A percentile compares a stretch with the other conserved stretches of the same genome.
phyloP scores from a whole-genome alignment of 768 basidiomycete genomes.

The Leccinum barrowsii region DNA sequence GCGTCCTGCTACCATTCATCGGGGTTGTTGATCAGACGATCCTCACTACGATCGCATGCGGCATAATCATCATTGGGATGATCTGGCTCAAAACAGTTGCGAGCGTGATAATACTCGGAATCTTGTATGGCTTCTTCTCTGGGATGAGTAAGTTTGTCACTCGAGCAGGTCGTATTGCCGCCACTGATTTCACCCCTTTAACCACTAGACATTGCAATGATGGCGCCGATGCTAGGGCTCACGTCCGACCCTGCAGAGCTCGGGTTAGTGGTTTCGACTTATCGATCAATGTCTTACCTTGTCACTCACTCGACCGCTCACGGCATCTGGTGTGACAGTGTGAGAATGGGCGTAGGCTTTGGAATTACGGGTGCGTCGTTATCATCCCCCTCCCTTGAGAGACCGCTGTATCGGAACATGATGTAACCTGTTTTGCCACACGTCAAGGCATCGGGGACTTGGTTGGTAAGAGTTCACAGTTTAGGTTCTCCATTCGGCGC shows the following conservation, averaged over 20 bases:
- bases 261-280: constrained; percentile 32
- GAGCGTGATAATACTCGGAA: constrained; percentile 39
- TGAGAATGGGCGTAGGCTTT: constrained; percentile 47
- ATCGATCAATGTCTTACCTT: not conserved
- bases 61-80: constrained; percentile 41
- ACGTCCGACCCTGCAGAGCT: constrained; percentile 48
- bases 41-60: constrained; percentile 29
- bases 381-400: not conserved
- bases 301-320: not conserved
- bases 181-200: not conserved
- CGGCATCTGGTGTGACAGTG: constrained; percentile 10
- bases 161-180: not conserved
- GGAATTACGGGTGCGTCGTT: constrained; percentile 35
- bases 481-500: not conserved
- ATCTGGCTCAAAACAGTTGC: constrained; percentile 36
- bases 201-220: constrained; percentile 33
- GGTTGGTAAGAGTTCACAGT: constrained; percentile 11
- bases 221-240: constrained; percentile 45
- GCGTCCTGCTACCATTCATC: constrained; percentile 35
- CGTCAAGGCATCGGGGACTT: constrained; percentile 23
- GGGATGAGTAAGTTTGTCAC: constrained; percentile 36
- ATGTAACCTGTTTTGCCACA: not conserved
- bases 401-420: not conserved
- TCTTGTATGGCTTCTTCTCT: constrained; percentile 47
- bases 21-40: constrained; percentile 45